Conservation (phyloP, 768 basidiomycete genomes). For the Phlebiopsis gigantea region DNA sequence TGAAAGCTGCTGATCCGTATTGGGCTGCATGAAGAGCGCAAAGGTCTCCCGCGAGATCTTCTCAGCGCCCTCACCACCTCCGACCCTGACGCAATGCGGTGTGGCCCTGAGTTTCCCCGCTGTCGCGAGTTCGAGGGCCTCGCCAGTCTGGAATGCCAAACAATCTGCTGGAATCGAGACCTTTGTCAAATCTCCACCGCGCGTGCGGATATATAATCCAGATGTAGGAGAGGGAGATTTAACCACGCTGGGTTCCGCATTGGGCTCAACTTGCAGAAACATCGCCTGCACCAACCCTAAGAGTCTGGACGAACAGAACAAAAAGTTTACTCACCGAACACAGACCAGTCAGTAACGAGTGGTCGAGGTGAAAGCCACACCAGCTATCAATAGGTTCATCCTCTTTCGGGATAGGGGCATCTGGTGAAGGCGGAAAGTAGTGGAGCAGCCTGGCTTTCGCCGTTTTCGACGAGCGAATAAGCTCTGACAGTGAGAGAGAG, state of each 20-base stretch:
- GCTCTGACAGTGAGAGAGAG: slow-evolving; percentile 58
- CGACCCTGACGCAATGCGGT: slow-evolving; percentile 89
- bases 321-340: slow-evolving; percentile 57
- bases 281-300: slow-evolving; percentile 53
- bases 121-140: slow-evolving; percentile 90
- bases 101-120: slow-evolving; percentile 79
- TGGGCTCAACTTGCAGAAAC: slow-evolving; percentile 56
- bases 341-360: slow-evolving; percentile 85
- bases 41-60: slow-evolving; percentile 81
- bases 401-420: slow-evolving; percentile 31
- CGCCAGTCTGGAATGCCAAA: slow-evolving; percentile 95
- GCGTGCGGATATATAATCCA: slow-evolving; percentile 88
- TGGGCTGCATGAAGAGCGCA: slow-evolving; percentile 86
- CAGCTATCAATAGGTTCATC: slow-evolving; percentile 78
- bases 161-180: slow-evolving; percentile 82
- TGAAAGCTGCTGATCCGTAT: slow-evolving; percentile 71
- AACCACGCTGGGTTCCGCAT: slow-evolving; percentile 40
- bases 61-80: slow-evolving; percentile 44
- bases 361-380: slow-evolving; percentile 96
- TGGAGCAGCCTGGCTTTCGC: slow-evolving; percentile 94
- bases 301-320: slow-evolving; percentile 2
- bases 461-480: slow-evolving; percentile 75
- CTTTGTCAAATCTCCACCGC: slow-evolving; percentile 72
- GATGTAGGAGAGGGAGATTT: slow-evolving; percentile 68
- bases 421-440: slow-evolving; percentile 76